Evolutionary conservation across 2,329 filamentous ascomycete genomes (phyloP), one percentile per base, ranked within the genome.

Genomic region (Elsinoe fawcettii): DNA sequence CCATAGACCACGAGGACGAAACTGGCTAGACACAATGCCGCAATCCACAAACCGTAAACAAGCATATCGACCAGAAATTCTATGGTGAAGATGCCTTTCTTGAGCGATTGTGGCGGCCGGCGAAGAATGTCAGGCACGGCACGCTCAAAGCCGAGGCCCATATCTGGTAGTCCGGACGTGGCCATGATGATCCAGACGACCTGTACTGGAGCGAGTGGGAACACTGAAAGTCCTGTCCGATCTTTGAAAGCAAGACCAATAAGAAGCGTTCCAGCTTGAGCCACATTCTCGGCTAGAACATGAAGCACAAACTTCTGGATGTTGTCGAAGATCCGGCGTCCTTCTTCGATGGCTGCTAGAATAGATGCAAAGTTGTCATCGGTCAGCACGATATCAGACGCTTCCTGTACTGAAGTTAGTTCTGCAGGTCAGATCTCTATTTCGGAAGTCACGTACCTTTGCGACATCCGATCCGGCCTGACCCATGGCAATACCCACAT

Each of bases 131-230:
- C 87, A 1, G 81, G 79, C 0, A 85, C 82, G 0, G 88, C 88
- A 44, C 79, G 74, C 70, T 95, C 90, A 63, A 90, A 86, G 18
- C 90, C 89, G 1, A 96, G 81, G 43, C 90, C 90, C 75, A 96
- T 93, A 59, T 91, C 90, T 1, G 90, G 90, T 70, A 93, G 83
- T 5, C 86, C 88, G 41, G 88, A 92, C 0, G 90, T 96, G 56
- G 93, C 81, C 87, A 95, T 92, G 71, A 95, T 95, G 70, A 96
- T 89, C 90, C 89, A 96, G 59, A 96, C 80, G 61, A 95, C 92
- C 65, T 95, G 85, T 2, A 95, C 82, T 0, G 89, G 88, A 0
- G 87, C 84, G 30, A 95, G 81, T 9, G 89, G 89, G 69, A 93
- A 95, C 5, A 93, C 88, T 0, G 88, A 92, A 59, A 87, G 79